Evolutionary conservation across 2,329 filamentous ascomycete species (phyloP).

Genomic region (Alternaria incomplexa): DNA sequence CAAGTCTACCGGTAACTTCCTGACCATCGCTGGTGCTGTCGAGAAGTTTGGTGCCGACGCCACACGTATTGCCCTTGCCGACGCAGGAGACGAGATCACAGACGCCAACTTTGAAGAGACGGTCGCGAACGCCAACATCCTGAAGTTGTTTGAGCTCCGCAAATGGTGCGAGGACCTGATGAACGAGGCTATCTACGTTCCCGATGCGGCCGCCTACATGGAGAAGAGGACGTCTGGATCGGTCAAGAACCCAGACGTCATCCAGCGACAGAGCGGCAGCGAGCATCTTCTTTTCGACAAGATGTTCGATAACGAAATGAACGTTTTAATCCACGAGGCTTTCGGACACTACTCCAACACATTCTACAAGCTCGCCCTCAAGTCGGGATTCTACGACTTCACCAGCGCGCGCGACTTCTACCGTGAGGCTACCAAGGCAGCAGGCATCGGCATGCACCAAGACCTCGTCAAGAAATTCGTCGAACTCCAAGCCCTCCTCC

Average conservation of each 20-base stretch:
- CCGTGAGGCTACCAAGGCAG: conserved; percentile 78
- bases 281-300: conserved; percentile 80
- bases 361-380: conserved; percentile 50
- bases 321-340: conserved; percentile 78
- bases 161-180: conserved; percentile 92
- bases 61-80: conserved; percentile 86
- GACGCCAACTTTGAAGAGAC: conserved; percentile 98
- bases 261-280: conserved; percentile 71
- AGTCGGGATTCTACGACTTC: conserved; percentile 83
- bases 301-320: conserved; percentile 93
- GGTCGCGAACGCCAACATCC: conserved; percentile 88
- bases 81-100: conserved; percentile 91
- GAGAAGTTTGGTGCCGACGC: conserved; percentile 96
- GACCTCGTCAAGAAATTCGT: conserved; percentile 81
- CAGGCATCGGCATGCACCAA: conserved; percentile 84
- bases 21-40: conserved; percentile 84
- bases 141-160: conserved; percentile 80
- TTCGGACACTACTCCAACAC: conserved; percentile 72
- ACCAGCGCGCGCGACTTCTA: conserved; percentile 88
- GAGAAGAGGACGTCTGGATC: conserved; percentile 51
- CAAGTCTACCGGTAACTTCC: conserved; percentile 96
- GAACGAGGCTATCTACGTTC: conserved; percentile 62
- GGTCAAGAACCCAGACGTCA: conserved; percentile 59
- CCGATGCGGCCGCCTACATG: conserved; percentile 52
- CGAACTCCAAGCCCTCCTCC: conserved; percentile 81